Base-by-base conservation (phyloP, 78 protist genomes). In the Salpingoeca rosetta region DNA sequence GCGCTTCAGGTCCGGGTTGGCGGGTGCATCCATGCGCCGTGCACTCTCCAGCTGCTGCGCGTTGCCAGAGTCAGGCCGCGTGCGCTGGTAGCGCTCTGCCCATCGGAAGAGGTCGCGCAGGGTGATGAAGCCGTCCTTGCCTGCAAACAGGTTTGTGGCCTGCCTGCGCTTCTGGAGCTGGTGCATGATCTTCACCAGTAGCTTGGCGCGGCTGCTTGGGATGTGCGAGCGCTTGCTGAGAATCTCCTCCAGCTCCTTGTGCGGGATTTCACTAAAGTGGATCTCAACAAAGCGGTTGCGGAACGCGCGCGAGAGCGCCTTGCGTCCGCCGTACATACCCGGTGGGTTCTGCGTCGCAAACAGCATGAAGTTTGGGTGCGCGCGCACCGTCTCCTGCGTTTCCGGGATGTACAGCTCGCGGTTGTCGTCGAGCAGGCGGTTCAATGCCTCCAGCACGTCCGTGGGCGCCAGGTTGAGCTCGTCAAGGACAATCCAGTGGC, bases 271-370 rank as follows among this genome's bases (percentile, higher is more conserved):
- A 43, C 94, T 98, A 42, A 95, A 90, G 81, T 92, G 98, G n/a
- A 97, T 35, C 85, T 96, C 99, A n/a, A 96, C 84, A 82, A 98
- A 98, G 3, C 99, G 95, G 78, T 95, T 96, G 65, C 98, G 90
- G 84, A 97, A 96, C 31, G 99, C 99, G 26, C 98, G 89, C 40
- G 98, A 96, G 35, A 97, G 93, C 22, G 44, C 88, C 89, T 98
- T 99, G 11, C 99, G 90, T 27, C 99, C 99, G 35, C 99, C 99
- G 91, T 99, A 99, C 37, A 91, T 79, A 1, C 99, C 99, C 1
- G 99, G 94, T 3, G 99, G 99, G 91, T 99, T 99, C 89, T 99
- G 99, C 10, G 99, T 99, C 2, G 99, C 99, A 76, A 99, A 99
- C 51, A 99, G 92, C 93, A 87, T 75, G 88, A 99, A 99, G 87